A percentile compares a stretch with the other conserved stretches of the same genome.
phyloP scores from a whole-genome alignment of 306 rosid species.

The Mucuna pruriens region DNA sequence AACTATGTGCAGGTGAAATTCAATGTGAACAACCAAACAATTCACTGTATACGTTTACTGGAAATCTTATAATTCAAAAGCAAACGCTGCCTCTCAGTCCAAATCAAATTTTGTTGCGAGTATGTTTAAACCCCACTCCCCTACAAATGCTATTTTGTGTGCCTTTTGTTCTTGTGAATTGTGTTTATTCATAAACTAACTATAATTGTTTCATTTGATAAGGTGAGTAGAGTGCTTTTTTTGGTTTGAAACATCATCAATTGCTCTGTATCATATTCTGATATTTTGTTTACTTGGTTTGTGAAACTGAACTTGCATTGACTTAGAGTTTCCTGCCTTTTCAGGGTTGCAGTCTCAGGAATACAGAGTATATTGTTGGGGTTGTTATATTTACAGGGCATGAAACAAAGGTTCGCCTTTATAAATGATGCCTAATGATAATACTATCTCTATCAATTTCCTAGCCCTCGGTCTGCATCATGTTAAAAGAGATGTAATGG shows the following conservation, averaged over 20 bases:
- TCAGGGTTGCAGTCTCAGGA: slow-evolving; percentile 99
- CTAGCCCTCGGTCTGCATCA: slow-evolving; percentile 15
- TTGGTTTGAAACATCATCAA: neutral
- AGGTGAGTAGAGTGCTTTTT: slow-evolving; percentile 27
- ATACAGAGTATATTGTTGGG: slow-evolving; percentile 91
- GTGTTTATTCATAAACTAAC: slow-evolving; percentile 18
- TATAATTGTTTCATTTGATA: slow-evolving; percentile 22
- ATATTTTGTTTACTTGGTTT: slow-evolving; percentile 17
- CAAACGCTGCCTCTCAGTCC: slow-evolving; percentile 89
- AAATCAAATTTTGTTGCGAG: slow-evolving; percentile 83
- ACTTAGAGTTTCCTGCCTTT: slow-evolving; percentile 36
- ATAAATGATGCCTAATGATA: slow-evolving; percentile 23
- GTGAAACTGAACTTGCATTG: slow-evolving; percentile 28
- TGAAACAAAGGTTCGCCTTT: slow-evolving; percentile 85
- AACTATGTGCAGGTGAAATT: slow-evolving; percentile 76
- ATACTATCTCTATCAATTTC: neutral
- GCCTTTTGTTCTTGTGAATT: slow-evolving; percentile 27
- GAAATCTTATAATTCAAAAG: slow-evolving; percentile 77
- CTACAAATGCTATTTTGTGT: slow-evolving; percentile 25
- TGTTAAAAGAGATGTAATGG: neutral
- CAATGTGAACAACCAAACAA: slow-evolving; percentile 97
- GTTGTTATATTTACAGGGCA: slow-evolving; percentile 94
- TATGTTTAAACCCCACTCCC: slow-evolving; percentile 48
- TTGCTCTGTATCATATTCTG: slow-evolving; percentile 13
- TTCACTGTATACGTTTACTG: slow-evolving; percentile 92